Evolutionary conservation across 1,284 basidiomycete genomes (phyloP).

Genomic region (Paramarasmius palmivorus): DNA sequence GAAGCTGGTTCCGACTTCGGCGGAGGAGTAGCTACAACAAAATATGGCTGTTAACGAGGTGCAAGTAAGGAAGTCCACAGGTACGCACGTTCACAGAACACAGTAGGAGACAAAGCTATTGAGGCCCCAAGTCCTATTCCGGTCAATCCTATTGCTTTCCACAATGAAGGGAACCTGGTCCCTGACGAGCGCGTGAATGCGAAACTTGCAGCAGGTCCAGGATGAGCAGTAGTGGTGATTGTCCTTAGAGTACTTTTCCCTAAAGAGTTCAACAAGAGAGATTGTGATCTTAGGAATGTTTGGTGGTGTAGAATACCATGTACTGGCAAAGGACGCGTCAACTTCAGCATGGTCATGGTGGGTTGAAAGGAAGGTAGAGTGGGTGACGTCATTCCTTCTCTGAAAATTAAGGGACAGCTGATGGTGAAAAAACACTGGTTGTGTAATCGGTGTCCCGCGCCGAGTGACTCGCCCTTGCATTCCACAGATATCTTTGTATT

Average conservation of each 20-base stretch:
- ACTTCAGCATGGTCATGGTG: too few relatives aligned
- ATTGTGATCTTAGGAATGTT: neutral
- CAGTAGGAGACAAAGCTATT: slow-evolving; percentile 21
- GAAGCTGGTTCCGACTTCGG: neutral
- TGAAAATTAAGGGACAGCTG: too few relatives aligned
- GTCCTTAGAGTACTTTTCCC: too few relatives aligned
- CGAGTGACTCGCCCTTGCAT: too few relatives aligned
- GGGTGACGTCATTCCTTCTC: too few relatives aligned
- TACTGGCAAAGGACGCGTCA: too few relatives aligned
- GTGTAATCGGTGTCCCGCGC: too few relatives aligned
- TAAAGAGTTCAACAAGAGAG: neutral
- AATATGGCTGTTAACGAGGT: neutral
- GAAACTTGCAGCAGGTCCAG: neutral
- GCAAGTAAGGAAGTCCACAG: neutral
- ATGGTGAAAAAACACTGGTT: too few relatives aligned
- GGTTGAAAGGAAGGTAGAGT: too few relatives aligned
- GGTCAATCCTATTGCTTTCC: slow-evolving; percentile 26
- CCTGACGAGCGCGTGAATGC: neutral
- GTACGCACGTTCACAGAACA: slow-evolving; percentile 40
- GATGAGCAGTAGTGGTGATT: too few relatives aligned
- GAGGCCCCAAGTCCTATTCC: slow-evolving; percentile 39
- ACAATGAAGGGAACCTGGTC: neutral
- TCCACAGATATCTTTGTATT: too few relatives aligned
- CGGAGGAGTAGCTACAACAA: neutral
- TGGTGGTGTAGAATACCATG: neutral